Base-by-base conservation (phyloP, 2,329 filamentous ascomycete genomes). In the Phialophora macrospora region DNA sequence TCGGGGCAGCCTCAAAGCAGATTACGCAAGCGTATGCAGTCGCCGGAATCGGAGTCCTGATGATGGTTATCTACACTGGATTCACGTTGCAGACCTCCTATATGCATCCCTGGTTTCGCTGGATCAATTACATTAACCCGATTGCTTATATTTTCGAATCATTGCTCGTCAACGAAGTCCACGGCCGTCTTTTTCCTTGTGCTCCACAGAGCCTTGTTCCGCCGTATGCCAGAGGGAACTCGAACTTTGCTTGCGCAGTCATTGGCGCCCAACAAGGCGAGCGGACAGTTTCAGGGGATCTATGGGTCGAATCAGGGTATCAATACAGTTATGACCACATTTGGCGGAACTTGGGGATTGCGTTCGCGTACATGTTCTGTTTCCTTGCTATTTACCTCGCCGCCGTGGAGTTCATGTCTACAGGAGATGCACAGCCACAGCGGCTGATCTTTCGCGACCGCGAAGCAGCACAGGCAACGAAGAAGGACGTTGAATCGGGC, bases 211-310 rank as follows among this genome's bases (percentile, higher is more conserved):
- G 46, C 48, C 38, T 85, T 0, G 82, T 87, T 0, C 88, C 93
- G 0, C 79, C 93, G 0, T 92, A 93, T 72, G 88, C 92, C 72
- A 90, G 90, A 0, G 83, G 88, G 0, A 85, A 92, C 72, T 92
- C 93, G 67, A 93, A 87, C 78, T 93, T 88, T 68, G 91, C 60
- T 24, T 69, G 66, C 34, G 75, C 81, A 1, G 79, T 82, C 2
- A 78, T 83, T 0, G 86, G 88, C 3, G 80, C 88, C 5, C 80
- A 83, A 0, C 75, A 84, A 0, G 88, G 87, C 0, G 77, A 81
- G 51, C 71, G 73, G 3, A 83, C 79, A 1, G 84, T 91, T 4
- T 85, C 79, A 20, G 88, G 89, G 1, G 87, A 89, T 65, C 79
- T 82, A 0, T 91, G 85, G 69, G 85, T 90, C 4, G 74, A 78